Evolutionary conservation across 352 stramenopile species (phyloP).

Genomic region (Globisporangium spiculum): DNA sequence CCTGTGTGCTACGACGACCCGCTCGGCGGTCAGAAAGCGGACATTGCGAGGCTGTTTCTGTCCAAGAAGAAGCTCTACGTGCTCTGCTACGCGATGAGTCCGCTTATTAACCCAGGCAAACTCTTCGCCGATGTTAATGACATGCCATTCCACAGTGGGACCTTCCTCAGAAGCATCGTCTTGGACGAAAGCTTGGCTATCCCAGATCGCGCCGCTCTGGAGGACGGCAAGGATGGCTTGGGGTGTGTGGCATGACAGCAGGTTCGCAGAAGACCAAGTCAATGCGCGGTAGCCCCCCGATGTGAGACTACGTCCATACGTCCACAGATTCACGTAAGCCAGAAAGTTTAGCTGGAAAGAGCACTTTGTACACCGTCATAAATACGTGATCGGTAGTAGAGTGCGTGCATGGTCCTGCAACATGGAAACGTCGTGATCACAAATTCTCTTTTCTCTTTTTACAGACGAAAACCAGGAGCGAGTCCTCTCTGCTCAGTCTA

Average conservation of each 20-base stretch:
- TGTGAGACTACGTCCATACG: not conserved
- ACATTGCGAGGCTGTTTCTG: not conserved
- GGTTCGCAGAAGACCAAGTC: not conserved
- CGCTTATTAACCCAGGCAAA: not conserved
- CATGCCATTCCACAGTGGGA: not conserved
- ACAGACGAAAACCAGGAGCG: conserved; percentile 14
- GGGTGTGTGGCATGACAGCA: not conserved
- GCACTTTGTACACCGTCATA: conserved; percentile 7
- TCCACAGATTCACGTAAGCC: not conserved
- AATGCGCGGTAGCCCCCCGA: not conserved
- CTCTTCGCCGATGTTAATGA: not conserved
- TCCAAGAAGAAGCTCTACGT: not conserved
- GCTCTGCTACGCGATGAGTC: not conserved
- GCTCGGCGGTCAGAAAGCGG: not conserved
- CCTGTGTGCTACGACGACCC: no score
- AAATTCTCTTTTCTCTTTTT: not conserved
- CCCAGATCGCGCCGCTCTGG: not conserved
- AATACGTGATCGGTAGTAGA: conserved; percentile 5
- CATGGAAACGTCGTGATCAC: not conserved
- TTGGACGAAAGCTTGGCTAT: not conserved
- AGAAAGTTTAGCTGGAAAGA: not conserved
- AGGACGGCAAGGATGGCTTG: not conserved
- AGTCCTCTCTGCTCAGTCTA: conserved; percentile 14
- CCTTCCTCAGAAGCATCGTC: not conserved
- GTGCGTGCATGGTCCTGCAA: not conserved